These are phyloP conservation scores for Juncus effusus DNA, from an alignment of 176 grass and related monocot species.

Conservation along the genomic window DNA sequence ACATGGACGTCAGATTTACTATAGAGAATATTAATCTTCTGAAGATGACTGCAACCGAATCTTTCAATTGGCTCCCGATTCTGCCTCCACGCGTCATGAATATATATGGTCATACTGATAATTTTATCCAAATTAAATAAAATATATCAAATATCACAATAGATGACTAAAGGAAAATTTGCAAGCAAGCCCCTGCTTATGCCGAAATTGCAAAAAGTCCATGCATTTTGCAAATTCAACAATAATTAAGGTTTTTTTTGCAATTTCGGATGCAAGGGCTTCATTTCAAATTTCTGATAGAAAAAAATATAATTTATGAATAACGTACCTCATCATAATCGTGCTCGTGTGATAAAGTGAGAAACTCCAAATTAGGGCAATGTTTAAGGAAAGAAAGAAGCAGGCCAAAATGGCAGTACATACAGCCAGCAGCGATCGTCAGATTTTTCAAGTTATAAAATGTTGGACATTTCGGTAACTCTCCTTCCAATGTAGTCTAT, in stretches of 20 bases:
- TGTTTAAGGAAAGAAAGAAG: not conserved
- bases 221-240: no score
- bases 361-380: slow-evolving; percentile 19
- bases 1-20: not conserved
- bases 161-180: not conserved
- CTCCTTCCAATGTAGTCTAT: not conserved
- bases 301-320: no score
- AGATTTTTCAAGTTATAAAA: slow-evolving; percentile 4
- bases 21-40: not conserved
- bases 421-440: not conserved
- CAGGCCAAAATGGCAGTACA: not conserved
- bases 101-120: not conserved
- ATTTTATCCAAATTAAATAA: not conserved
- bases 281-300: no score
- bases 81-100: not conserved
- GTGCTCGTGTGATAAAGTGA: not conserved
- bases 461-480: not conserved
- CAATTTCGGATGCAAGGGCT: no score
- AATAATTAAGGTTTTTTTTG: no score
- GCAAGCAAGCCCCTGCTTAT: no score
- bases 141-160: not conserved
- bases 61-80: not conserved
- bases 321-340: not conserved
- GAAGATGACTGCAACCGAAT: not conserved
- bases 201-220: no score